Evolutionary conservation across 1,284 basidiomycete species (phyloP), one percentile per base, ranked within the genome.

Genomic region (Moesziomyces globuligerus): DNA sequence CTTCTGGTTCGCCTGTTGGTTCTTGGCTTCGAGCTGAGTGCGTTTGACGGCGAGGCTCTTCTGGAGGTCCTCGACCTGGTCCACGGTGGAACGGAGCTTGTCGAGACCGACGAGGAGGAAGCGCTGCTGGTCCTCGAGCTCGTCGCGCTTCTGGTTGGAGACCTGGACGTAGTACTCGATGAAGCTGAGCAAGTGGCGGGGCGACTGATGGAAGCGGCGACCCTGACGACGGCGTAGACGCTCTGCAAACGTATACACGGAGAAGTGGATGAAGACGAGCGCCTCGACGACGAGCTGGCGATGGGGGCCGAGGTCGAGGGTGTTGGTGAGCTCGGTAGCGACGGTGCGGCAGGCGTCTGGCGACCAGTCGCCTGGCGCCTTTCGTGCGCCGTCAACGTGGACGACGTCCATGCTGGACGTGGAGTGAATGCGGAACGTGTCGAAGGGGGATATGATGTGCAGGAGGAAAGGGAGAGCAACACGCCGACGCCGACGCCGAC

Each of bases 61-160:
- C 48, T 95, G 89, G 37, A 99, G 87, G 78, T 98, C 92, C 38
- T 78, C 79, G 21, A 82, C 79, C 48, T 81, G 78, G 83, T 97
- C 94, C 36, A 98, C 94, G 0, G 96, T 99, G 60, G 94, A 93
- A 37, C 89, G 90, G 21, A 99, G 88, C 55, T 98, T 98, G 84
- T 98, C 95, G 44, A 99, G 89, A 74, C 96, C 96, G 65, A 98
- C 93, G 79, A 99, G 95, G 59, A 98, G 87, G 85, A 99, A 97
- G 32, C 96, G 91, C 80, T 98, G 97, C 83, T 99, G 94, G 81
- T 99, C 96, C 83, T 98, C 96, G 24, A 98, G 87, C 80, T 96
- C 93, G 73, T 97, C 94, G n/a, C 94, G 90, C 84, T 98, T 98
- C 84, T 98, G 94, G 56, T 90, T 92, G 78, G 94, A 94, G 28